Evolutionary conservation across 2,329 filamentous ascomycete genomes (phyloP), one percentile per base, ranked within the genome.

Genomic region (Alternaria triticimaculans): DNA sequence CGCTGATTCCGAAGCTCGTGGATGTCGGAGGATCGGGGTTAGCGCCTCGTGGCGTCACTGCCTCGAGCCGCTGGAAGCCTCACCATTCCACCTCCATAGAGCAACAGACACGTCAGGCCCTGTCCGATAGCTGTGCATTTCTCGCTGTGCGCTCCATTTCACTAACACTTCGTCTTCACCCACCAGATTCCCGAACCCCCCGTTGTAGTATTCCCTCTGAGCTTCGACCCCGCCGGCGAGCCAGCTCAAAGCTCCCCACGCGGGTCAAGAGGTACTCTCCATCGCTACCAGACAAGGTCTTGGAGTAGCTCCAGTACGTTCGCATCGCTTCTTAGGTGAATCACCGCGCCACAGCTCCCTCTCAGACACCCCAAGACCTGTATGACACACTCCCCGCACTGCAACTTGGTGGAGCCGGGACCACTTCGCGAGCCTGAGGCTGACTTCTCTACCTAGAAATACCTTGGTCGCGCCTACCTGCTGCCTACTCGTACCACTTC

Each of bases 91-190:
- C 45, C 48, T 45, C 75, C 76, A 78, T 68, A 75, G 63, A 75
- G 50, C 59, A 62, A 57, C 58, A 75, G 74, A 78, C 76, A 79
- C 77, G 76, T 79, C 75, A 70, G 72, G 66, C 66, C 59, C 56
- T 33, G 41, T 51, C 55, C 49, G 59, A 53, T 37, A 61, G 46
- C 23, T 18, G 25, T 48, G 49, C 41, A 50, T 50, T 14, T 18
- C 43, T 11, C 26, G 49, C 37, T 20, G 25, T 54, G 26, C 44
- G 46, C 14, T 37, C 25, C 15, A 46, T 25, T 41, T 8, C 53
- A 50, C 18, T 10, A 14, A 20, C n/a, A 14, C 55, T 43, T n/a
- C 21, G 14, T 21, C 7, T 20, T 21, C 48, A 41, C 37, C 45
- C 55, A 15, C 15, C 25, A 54, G 9, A 11, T 46, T 37, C 37